A percentile compares a stretch with the other conserved stretches of the same genome.
Conservation (phyloP, 805 yeast species). For the Wickerhamiella occidentalis region DNA sequence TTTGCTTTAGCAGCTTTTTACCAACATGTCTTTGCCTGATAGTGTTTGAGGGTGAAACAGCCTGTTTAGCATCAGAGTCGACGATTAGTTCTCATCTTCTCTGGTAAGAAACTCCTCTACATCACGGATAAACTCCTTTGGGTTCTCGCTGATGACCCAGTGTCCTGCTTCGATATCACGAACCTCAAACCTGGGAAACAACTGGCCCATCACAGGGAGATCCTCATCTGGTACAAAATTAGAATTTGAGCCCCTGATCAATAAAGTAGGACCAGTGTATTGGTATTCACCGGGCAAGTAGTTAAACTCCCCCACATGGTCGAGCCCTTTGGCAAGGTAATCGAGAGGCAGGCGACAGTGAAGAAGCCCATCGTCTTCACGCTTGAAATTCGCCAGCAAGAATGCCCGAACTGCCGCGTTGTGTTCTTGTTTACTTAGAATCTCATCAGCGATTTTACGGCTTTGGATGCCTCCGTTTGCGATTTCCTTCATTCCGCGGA, state of each 20-base stretch:
- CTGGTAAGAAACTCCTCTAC: conserved; percentile 52
- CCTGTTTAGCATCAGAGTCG: no score
- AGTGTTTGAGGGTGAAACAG: no score
- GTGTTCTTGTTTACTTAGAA: conserved; percentile 51
- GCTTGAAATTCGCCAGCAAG: conserved; percentile 54
- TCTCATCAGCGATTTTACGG: conserved; percentile 55
- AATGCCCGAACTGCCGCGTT: conserved; percentile 58
- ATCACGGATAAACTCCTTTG: conserved; percentile 53
- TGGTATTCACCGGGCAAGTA: conserved; percentile 41
- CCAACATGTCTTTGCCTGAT: no score
- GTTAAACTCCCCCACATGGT: conserved; percentile 68
- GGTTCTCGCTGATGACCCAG: conserved; percentile 85
- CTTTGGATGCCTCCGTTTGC: conserved; percentile 35
- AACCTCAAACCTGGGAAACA: conserved; percentile 66
- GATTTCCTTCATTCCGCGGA: conserved; percentile 49
- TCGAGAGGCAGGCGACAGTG: conserved; percentile 59
- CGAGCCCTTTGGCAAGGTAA: conserved; percentile 51
- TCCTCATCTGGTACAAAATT: conserved; percentile 73
- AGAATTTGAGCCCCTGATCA: conserved; percentile 68
- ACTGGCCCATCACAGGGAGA: conserved; percentile 56
- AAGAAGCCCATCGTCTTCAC: conserved; percentile 28
- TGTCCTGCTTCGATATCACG: conserved; percentile 77
- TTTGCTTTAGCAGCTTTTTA: no score
- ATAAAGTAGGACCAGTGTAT: conserved; percentile 62
- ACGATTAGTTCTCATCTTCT: conserved; percentile 6